Evolutionary conservation across 2,329 filamentous ascomycete species (phyloP), one percentile per base, ranked within the genome.

Genomic region (Dactylonectria estremocensis): DNA sequence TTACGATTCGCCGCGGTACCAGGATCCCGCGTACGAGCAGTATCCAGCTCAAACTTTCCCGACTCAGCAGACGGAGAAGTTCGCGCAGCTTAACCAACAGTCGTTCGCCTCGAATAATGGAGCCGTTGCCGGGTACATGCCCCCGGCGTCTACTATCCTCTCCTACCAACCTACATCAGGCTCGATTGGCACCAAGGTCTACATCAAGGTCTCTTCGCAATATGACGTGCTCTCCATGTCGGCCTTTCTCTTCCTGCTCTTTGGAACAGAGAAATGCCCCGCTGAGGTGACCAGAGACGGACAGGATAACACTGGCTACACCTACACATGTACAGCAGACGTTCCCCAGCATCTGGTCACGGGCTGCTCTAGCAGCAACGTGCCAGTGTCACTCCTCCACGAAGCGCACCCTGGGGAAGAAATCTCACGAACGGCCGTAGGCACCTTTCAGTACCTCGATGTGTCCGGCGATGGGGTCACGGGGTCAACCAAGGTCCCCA

Each of bases 141-240:
- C 89, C 61, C 82, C 89, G 37, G 79, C 76, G 24, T 82, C 89
- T 74, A 88, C 88, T 67, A 88, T 97, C 71, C 86, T 91, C 66
- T 92, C 92, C 66, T 94, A 89, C 79, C 87, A 90, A 67, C 95
- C 95, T 18, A 83, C 84, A 50, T 86, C 89, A 75, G 95, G 95
- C 49, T 82, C 86, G 37, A 87, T 88, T 76, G 92, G 93, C 61
- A 92, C 92, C 20, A 91, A 91, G 74, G 84, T 97, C 10, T 87
- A 88, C 67, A 86, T 97, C 70, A 92, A 93, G 77, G 88, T 97
- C 33, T 90, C 91, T 59, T 92, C 92, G 49, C 87, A 91, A 67
- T 93, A 93, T 82, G 92, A 97, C 77, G 82, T 97, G 67, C 81
- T 86, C 69, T 77, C 81, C 64, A 88, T 91, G 80, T 87, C 85